These are phyloP conservation scores for Neurospora sp. DNA, from an alignment of 495 filamentous ascomycete genomes.

Conservation along the genomic window DNA sequence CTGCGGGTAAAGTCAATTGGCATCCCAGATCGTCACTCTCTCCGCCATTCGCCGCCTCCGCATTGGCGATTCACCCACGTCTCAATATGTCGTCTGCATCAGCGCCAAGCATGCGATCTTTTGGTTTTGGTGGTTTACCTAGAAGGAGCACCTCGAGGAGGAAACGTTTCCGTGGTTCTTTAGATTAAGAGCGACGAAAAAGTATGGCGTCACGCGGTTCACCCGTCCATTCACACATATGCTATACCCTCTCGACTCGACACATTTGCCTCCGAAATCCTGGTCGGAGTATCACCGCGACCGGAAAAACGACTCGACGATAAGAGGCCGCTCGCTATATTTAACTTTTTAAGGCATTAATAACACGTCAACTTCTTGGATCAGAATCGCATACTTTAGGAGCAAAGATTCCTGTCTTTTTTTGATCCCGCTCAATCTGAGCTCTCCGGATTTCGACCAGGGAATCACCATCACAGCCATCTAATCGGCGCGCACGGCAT, in stretches of 20 bases:
- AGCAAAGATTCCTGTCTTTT: neutral
- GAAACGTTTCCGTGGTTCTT: neutral
- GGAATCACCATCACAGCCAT: neutral
- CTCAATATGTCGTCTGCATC: neutral
- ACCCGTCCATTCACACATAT: neutral
- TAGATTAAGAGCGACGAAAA: neutral
- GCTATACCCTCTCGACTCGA: neutral
- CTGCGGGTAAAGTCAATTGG: neutral
- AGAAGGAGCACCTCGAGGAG: neutral
- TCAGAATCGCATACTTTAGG: neutral
- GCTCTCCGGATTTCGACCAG: neutral
- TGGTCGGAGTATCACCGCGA: neutral
- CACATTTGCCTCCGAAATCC: neutral
- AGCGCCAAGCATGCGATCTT: neutral
- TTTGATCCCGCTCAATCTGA: neutral
- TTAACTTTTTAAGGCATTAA: neutral
- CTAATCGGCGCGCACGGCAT: neutral
- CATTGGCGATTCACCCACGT: neutral
- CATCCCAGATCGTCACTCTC: neutral
- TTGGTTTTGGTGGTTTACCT: neutral
- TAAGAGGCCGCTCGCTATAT: neutral
- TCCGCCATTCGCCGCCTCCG: neutral
- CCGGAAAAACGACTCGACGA: neutral
- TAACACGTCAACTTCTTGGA: neutral
- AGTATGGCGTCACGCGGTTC: neutral